Evolutionary conservation across 202 grass and related monocot genomes (phyloP).

Genomic region (Saccharum hybrid): DNA sequence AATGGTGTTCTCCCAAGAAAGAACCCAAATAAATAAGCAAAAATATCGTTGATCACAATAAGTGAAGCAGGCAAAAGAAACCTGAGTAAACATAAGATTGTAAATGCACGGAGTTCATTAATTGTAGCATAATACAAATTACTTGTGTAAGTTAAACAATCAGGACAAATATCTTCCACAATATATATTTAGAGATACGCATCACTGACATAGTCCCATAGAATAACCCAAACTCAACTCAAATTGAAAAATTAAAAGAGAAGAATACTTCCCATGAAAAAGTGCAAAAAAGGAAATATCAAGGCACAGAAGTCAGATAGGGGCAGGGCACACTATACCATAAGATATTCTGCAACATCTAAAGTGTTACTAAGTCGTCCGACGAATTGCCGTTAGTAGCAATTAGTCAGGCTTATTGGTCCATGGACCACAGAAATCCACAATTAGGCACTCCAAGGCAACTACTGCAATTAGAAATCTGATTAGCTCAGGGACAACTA

Average conservation of each 20-base stretch:
- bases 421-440: background rate
- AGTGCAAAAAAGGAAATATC: background rate
- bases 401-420: background rate
- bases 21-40: too few species aligned
- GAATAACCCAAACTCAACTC: conserved; percentile 14
- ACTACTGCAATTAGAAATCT: background rate
- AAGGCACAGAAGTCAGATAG: conserved; percentile 25
- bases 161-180: background rate
- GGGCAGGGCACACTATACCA: background rate
- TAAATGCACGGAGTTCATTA: too few species aligned
- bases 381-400: background rate
- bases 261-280: background rate
- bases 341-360: background rate
- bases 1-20: too few species aligned
- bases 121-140: conserved; percentile 20
- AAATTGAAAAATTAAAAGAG: background rate
- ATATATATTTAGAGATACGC: background rate
- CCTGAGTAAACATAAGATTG: background rate
- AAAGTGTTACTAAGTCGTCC: background rate
- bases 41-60: too few species aligned
- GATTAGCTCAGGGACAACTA: background rate
- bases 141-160: conserved; percentile 30
- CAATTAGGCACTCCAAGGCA: background rate
- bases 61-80: too few species aligned
- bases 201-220: background rate